Evolutionary conservation across 805 yeast species (phyloP), one percentile per base, ranked within the genome.

Genomic region (Yamadazyma endophytica): DNA sequence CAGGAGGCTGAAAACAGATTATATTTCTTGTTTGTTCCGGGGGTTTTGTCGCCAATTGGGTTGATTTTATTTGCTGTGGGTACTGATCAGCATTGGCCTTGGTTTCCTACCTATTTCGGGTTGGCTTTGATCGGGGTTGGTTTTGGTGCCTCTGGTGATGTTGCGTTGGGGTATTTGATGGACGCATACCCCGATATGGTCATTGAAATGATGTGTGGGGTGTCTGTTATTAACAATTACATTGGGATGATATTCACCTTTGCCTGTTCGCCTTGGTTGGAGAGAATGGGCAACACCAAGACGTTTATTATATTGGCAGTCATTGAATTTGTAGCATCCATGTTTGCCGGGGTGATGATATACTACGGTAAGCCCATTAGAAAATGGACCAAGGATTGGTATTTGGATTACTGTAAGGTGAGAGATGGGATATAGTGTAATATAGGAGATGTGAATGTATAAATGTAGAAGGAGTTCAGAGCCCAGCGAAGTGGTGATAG

Each of bases 141-240:
- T 6, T 61, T 52, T 40, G 66, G 67, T 32, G 53, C 64, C 15
- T 50, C 60, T 6, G 65, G 68, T 26, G 66, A 60, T 41, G 56
- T 57, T 9, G 53, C 65, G 21, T 53, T 61, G 60, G 52, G 59
- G 4, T 61, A 61, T 36, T 41, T 60, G 28, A 60, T 61, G 65
- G 67, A 60, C 33, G 54, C 64, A 6, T 61, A 61, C 39, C 68
- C 68, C 2, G 64, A 57, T 18, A 55, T 60, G 54, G 65, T 60
- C 31, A 56, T 59, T 21, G 64, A 60, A 38, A 57, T 59, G 48
- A 60, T 61, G 65, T 57, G 56, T 25, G 62, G 65, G 9, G 64
- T 61, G 2, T 49, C 64, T 5, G 54, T 61, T 28, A 55, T 61
- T 37, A 61, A 58, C 47, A 61, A 61, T 39, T 51, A 54, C 43